Conservation (phyloP, 1,284 basidiomycete genomes). For the Trichosporon asahii region DNA sequence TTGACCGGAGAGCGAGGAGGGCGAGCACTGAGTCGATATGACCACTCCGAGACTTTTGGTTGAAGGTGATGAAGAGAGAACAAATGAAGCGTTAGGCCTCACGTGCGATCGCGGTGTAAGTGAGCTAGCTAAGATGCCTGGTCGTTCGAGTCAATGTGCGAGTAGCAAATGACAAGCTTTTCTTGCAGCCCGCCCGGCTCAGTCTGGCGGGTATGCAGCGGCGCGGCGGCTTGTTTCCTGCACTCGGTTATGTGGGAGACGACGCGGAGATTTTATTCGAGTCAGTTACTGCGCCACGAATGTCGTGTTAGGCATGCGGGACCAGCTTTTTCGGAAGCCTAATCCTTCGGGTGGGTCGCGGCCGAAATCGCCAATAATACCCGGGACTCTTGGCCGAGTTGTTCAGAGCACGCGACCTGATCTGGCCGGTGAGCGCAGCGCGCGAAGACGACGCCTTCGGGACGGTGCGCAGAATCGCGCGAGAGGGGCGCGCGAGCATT, state of each 20-base stretch:
- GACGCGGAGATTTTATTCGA: conserved; percentile 7
- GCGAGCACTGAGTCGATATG: conserved; percentile 9
- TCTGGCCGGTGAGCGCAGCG: conserved; percentile 20
- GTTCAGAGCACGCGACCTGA: conserved; percentile 58
- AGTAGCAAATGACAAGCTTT: conserved; percentile 8
- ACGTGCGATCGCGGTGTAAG: conserved; percentile 1
- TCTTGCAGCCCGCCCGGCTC: not conserved
- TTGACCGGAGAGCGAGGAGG: not conserved
- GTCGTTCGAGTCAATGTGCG: conserved; percentile 11
- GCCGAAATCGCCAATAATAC: not conserved
- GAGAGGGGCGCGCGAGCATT: conserved; percentile 21
- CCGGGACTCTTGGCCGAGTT: conserved; percentile 58
- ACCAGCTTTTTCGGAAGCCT: not conserved
- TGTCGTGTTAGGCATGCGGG: not conserved
- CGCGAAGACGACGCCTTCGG: conserved; percentile 25
- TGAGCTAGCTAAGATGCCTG: not conserved
- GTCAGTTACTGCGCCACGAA: conserved; percentile 5
- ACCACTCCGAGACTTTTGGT: not conserved
- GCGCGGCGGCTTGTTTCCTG: not conserved
- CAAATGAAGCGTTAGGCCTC: not conserved
- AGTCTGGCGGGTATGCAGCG: conserved; percentile 7
- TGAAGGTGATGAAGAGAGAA: conserved; percentile 1
- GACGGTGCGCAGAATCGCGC: conserved; percentile 21
- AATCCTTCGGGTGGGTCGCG: not conserved
- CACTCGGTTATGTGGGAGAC: not conserved